These are phyloP conservation scores for Aspergillus sclerotioniger DNA, from an alignment of 495 filamentous ascomycete genomes.

Conservation along the genomic window DNA sequence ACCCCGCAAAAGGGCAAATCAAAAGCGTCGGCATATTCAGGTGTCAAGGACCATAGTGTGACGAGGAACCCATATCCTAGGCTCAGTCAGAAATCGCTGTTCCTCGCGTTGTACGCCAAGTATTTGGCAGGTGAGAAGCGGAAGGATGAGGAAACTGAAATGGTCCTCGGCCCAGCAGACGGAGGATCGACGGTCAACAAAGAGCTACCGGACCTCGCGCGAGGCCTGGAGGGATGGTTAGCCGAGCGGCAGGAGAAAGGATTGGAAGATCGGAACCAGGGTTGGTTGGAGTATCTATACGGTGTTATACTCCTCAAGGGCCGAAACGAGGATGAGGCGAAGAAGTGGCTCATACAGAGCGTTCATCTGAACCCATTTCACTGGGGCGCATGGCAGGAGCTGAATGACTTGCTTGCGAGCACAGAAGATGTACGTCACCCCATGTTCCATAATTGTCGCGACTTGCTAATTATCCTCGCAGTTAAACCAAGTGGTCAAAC, in stretches of 20 bases:
- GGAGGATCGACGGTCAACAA: conserved; percentile 78
- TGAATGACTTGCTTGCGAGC: conserved; percentile 69
- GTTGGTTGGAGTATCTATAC: conserved; percentile 96
- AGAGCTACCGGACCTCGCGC: conserved; percentile 70
- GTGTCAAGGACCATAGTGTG: conserved; percentile 23
- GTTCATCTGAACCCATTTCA: conserved; percentile 87
- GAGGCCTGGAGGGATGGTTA: conserved; percentile 78
- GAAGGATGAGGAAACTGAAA: conserved; percentile 94
- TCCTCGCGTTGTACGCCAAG: conserved; percentile 88
- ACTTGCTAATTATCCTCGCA: conserved; percentile 28
- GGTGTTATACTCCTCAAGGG: conserved; percentile 86
- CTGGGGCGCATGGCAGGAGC: conserved; percentile 95
- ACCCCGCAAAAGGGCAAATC: conserved; percentile 56
- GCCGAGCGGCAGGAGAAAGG: conserved; percentile 57
- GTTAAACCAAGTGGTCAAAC: conserved; percentile 56
- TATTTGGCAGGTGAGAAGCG: conserved; percentile 93
- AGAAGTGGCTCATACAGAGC: conserved; percentile 78
- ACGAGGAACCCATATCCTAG: conserved; percentile 45
- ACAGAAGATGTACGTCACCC: conserved; percentile 73
- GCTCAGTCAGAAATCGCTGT: conserved; percentile 87
- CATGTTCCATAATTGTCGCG: not conserved
- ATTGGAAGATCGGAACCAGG: conserved; percentile 65
- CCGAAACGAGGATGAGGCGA: conserved; percentile 81
- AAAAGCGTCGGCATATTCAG: conserved; percentile 39
- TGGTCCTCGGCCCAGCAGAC: conserved; percentile 93